These are phyloP conservation scores for Colletotrichum higginsianum DNA, from an alignment of 2,329 filamentous ascomycete genomes.

Conservation along the genomic window DNA sequence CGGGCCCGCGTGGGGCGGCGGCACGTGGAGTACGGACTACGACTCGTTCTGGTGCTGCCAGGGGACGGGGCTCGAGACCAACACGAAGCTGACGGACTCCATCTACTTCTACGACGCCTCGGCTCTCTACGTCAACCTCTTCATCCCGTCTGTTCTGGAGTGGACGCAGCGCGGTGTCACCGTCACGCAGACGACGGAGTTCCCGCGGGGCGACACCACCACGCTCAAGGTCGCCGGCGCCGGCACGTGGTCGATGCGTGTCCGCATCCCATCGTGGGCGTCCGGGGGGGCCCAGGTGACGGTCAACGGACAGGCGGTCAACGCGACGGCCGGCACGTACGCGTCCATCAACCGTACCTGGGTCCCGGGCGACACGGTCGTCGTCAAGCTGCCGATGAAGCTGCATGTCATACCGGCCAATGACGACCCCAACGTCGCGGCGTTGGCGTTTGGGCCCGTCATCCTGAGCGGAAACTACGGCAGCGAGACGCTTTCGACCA, in stretches of 20 bases:
- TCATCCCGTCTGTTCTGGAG: slow-evolving; percentile 60
- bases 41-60: slow-evolving; percentile 69
- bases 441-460: slow-evolving; percentile 63
- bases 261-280: slow-evolving; percentile 66
- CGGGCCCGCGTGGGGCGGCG: slow-evolving; percentile 68
- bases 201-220: slow-evolving; percentile 57
- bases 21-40: slow-evolving; percentile 69
- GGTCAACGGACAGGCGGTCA: slow-evolving; percentile 57
- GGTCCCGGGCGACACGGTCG: slow-evolving; percentile 59
- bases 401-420: slow-evolving; percentile 62
- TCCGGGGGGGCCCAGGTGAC: slow-evolving; percentile 52
- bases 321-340: slow-evolving; percentile 56
- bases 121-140: slow-evolving; percentile 65
- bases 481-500: slow-evolving; percentile 42
- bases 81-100: slow-evolving; percentile 69
- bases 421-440: slow-evolving; percentile 59
- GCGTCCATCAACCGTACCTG: slow-evolving; percentile 58
- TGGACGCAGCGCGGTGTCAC: slow-evolving; percentile 59
- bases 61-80: slow-evolving; percentile 66
- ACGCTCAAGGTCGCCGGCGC: slow-evolving; percentile 54
- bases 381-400: slow-evolving; percentile 61
- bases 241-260: slow-evolving; percentile 52
- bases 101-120: slow-evolving; percentile 63
- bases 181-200: slow-evolving; percentile 60
- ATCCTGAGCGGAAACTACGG: slow-evolving; percentile 64